Evolutionary conservation across 2,329 filamentous ascomycete species (phyloP).

Genomic region (Beauveria rudraprayagi): DNA sequence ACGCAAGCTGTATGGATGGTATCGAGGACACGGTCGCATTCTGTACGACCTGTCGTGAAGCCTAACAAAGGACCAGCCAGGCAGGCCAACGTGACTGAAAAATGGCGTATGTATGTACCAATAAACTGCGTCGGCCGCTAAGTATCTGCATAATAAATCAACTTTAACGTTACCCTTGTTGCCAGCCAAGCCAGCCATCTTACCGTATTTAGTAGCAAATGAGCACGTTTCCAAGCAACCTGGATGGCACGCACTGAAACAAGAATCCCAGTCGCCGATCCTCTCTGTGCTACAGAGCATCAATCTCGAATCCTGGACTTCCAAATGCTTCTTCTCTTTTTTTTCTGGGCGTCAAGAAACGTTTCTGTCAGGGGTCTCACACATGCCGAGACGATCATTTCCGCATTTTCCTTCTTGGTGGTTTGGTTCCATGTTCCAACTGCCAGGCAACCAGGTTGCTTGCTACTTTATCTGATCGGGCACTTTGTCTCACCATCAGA

Average conservation of each 20-base stretch:
- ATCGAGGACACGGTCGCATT: not conserved
- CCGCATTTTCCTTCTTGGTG: not conserved
- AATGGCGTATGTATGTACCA: not conserved
- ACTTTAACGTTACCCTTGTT: constrained; percentile 1
- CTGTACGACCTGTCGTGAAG: not conserved
- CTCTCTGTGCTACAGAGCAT: not conserved
- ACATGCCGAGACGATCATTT: not conserved
- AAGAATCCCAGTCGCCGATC: not conserved
- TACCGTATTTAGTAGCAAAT: not conserved
- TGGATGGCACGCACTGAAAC: constrained; percentile 2
- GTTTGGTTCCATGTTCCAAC: no score
- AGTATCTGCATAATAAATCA: not conserved
- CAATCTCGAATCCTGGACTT: not conserved
- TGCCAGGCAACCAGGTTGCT: no score
- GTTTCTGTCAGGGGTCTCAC: not conserved
- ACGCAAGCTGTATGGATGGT: not conserved
- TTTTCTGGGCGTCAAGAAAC: not conserved
- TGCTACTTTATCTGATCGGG: not conserved
- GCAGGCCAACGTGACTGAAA: not conserved
- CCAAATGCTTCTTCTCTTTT: not conserved
- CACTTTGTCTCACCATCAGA: not conserved
- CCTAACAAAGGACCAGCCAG: not conserved
- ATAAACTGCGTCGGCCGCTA: not conserved
- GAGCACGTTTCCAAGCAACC: constrained; percentile 5
- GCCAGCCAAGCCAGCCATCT: not conserved